Base-by-base conservation (phyloP, 2,329 filamentous ascomycete species). In the Hirsutella rhossiliensis region DNA sequence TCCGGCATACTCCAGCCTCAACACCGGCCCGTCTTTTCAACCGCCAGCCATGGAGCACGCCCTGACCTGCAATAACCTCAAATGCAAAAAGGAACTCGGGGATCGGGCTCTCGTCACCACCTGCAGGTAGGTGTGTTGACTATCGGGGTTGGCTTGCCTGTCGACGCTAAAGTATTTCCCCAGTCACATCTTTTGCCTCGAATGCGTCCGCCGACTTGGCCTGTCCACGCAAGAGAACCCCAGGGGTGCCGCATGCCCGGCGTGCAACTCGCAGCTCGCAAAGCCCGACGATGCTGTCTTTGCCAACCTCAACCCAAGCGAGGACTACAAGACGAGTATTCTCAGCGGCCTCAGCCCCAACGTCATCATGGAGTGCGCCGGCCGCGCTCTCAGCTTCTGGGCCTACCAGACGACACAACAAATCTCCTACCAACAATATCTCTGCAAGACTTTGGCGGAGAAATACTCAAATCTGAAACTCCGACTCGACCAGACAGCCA, bases 251-350 rank as follows among this genome's bases (percentile, higher is more conserved):
- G 55, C 65, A 1, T 97, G 89, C 57, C 89, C 87, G 43, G 86
- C 84, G 23, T 97, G 90, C 57, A 69, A 76, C 30, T 74, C 78
- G 3, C 70, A 71, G 9, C 72, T 96, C 3, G 65, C 68, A 8
- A 84, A 82, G 49, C 78, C 78, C 0, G 84, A 94, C 52, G 87
- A 94, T 64, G 84, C 80, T 4, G 78, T 84, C 11, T 69, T 82
- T 18, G 76, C 82, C 1, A 73, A 79, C 28, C 70, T 96, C 36
- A 84, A 82, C 47, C 87, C 87, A 0, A 81, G 79, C 0, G 89
- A 96, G 55, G 87, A 94, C 51, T 94, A 92, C 69, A 94, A 94
- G 62, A 87, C 85, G 0, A 89, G 82, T 47, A 76, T 94, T 0
- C 69, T 96, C 11, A 87, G 85, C 55, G 90, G 90, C 0, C 66